Evolutionary conservation across 192 early-diverging fungal genomes (phyloP), one percentile per base, ranked within the genome.

Genomic region (Backusella luteola): DNA sequence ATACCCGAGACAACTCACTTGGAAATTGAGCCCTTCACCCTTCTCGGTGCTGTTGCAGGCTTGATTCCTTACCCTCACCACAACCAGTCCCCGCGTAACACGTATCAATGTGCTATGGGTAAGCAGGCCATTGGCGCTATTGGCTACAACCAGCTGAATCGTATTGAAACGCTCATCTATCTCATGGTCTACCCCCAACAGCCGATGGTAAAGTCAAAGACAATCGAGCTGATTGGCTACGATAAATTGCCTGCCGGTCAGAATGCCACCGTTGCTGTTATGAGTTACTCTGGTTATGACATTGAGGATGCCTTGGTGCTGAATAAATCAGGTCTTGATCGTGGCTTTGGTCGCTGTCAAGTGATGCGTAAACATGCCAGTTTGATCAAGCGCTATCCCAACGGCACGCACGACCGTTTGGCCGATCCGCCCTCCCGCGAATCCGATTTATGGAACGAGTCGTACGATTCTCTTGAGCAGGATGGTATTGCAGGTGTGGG

Each of bases 111-210:
- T 73, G 96, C 96, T 82, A 99, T 99, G 98, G 96, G 96, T 76
- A 99, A 99, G 82, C 98, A 99, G 86, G 96, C 98, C 41, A 99
- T 99, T 69, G 97, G 97, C 19, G 94, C 94, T 19, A 97, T 98
- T 70, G 96, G 91, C 9, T 97, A 96, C 79, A 99, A 99, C 79
- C 96, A 98, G 86, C 79, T 97, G 26, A 92, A 92, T 77, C 89
- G 98, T 69, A 96, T 97, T 73, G 98, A 99, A 83, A 98, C 96
- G 8, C 83, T 98, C 53, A 84, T 98, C 19, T 98, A 99, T 85
- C 86, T 98, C 67, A 93, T 98, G 93, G 94, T 95, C 34, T 99
- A 98, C 79, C 95, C 96, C 44, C 94, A 96, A 81, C 95, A 98
- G 79, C 97, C 97, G 4, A 97, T 99, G 95, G 97, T 99, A 66